Base-by-base conservation (phyloP, 306 rosid genomes). In the Aeschynomene evenia region DNA sequence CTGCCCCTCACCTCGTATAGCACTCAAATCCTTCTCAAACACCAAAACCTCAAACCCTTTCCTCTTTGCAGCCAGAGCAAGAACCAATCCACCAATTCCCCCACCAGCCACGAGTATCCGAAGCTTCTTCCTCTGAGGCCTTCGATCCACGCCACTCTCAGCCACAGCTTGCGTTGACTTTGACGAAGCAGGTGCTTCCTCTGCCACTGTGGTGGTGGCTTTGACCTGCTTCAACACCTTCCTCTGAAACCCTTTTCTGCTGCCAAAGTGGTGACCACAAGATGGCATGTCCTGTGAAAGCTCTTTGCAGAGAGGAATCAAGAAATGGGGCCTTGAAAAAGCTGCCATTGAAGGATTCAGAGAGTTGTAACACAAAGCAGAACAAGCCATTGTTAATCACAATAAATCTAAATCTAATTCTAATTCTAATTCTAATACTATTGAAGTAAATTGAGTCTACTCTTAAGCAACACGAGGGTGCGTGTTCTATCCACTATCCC, bases 21-120 rank as follows among this genome's bases (percentile, higher is more conserved):
- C 97, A 79, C 99, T 95, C 81, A 91, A 3, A 77, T 95, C 99
- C 77, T 54, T 91, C 92, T 95, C 99, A 82, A 95, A 95, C 72
- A 95, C 99, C 57, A 87, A n/a, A 21, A 95, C 99, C 24, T 87
- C 96, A 64, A 95, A 95, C n/a, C 99, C 99, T 20, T 77, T 95
- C 74, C 60, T 89, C 85, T 95, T 95, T 9, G 96, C 96, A 62
- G 99, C 97, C 83, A 95, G 59, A 73, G 99, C 97, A 49, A 95
- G 74, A 20, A 95, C 99, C 84, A 95, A 64, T 1, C 99, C 99
- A 4, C 97, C 99, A 34, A 95, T 95, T 51, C 99, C 99, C 33
- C 96, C 99, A 7, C 99, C 99, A 4, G 97, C 99, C 72, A 95
- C 88, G 28, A 95, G 89, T 29, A 91, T 36, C 54, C 84, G 72